Conservation (phyloP, 148 eudicot genomes). For the Drosera capensis region DNA sequence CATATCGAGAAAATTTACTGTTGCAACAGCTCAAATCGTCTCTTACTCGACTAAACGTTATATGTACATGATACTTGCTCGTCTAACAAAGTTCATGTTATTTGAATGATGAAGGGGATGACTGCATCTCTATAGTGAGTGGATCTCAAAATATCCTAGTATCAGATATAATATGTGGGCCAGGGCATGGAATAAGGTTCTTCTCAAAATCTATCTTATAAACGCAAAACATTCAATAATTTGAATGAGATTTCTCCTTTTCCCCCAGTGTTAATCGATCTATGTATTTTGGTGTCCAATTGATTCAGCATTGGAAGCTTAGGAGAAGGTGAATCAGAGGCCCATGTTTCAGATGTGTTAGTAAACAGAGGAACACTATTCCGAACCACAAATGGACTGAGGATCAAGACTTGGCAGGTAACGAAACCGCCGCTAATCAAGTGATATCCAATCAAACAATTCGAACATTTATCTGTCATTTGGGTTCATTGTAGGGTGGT, state of each 20-base stretch:
- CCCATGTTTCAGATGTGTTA: slow-evolving; percentile 25
- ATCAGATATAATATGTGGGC: slow-evolving; percentile 55
- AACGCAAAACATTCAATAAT: neutral
- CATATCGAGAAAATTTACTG: too few relatives aligned
- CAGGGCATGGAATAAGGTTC: slow-evolving; percentile 97
- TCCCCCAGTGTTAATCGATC: neutral
- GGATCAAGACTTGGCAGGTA: slow-evolving; percentile 56
- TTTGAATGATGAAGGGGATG: slow-evolving; percentile 47
- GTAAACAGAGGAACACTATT: slow-evolving; percentile 22
- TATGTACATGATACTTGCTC: neutral
- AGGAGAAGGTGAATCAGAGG: slow-evolving; percentile 23
- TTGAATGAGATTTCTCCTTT: neutral
- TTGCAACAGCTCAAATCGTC: too few relatives aligned
- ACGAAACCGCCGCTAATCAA: neutral
- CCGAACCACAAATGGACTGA: slow-evolving; percentile 40
- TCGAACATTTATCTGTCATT: neutral
- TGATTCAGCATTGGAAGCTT: slow-evolving; percentile 38
- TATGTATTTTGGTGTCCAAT: too few relatives aligned
- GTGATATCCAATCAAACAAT: neutral
- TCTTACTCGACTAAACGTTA: neutral
- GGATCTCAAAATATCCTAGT: slow-evolving; percentile 49
- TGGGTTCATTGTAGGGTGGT: slow-evolving; percentile 22
- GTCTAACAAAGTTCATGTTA: too few relatives aligned
- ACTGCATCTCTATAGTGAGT: slow-evolving; percentile 74
- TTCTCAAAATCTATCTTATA: neutral